phyloP scores from a whole-genome alignment of 805 yeast genomes.

The Metschnikowia shivogae region DNA sequence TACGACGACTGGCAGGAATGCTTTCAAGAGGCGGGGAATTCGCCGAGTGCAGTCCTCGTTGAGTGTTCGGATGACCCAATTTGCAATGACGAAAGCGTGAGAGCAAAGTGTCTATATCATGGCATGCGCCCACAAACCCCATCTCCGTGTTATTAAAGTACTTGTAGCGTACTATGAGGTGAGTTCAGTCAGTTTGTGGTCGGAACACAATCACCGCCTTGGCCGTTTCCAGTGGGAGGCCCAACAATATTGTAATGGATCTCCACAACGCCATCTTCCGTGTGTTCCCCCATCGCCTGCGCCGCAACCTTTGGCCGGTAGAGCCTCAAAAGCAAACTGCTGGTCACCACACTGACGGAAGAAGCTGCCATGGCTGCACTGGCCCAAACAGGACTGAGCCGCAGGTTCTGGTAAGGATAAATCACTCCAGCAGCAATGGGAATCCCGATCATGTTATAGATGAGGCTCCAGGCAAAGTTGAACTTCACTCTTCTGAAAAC shows the following conservation, averaged over 20 bases:
- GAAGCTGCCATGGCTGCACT: slow-evolving; percentile 64
- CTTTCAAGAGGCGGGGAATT: too few species aligned
- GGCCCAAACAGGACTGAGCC: slow-evolving; percentile 62
- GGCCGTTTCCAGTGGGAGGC: neutral
- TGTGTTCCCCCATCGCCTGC: neutral
- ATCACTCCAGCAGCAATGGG: slow-evolving; percentile 69
- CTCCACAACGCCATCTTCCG: neutral
- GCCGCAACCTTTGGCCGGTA: slow-evolving; percentile 38
- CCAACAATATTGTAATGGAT: neutral
- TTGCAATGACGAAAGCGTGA: too few species aligned
- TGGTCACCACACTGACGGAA: slow-evolving; percentile 53
- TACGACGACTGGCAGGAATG: too few species aligned
- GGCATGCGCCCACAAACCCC: too few species aligned
- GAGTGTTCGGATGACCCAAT: too few species aligned
- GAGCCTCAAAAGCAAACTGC: slow-evolving; percentile 49
- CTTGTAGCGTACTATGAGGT: too few species aligned
- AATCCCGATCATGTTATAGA: slow-evolving; percentile 53
- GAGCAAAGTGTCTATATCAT: too few species aligned
- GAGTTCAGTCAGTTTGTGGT: too few species aligned
- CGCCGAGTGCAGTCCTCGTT: too few species aligned
- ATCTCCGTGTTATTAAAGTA: too few species aligned
- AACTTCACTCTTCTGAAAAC: slow-evolving; percentile 53
- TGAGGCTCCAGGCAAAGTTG: slow-evolving; percentile 57
- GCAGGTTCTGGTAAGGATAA: slow-evolving; percentile 50
- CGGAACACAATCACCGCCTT: too few species aligned